Percentiles rank a stretch among this genome's conserved stretches.
Evolutionary conservation across 2,329 filamentous ascomycete species (phyloP).

Genomic region (Fusarium paranaense): DNA sequence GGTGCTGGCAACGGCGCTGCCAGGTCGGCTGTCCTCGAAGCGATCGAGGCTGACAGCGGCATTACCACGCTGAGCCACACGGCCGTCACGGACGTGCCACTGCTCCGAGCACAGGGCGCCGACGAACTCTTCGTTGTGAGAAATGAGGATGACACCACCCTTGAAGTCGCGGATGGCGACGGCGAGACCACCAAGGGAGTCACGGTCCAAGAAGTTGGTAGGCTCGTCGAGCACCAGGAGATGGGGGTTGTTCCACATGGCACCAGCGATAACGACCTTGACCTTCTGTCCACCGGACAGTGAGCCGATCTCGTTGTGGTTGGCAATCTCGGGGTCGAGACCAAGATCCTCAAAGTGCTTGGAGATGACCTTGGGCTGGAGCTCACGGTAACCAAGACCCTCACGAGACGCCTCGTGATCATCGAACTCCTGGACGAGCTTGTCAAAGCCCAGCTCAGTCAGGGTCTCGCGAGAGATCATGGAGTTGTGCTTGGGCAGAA

Average conservation of each 20-base stretch:
- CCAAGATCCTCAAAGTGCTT: conserved; percentile 99
- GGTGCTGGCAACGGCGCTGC: conserved; percentile 65
- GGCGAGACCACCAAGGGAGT: conserved; percentile 95
- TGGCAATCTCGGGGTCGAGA: conserved; percentile 96
- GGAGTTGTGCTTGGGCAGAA: conserved; percentile 92
- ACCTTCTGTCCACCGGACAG: conserved; percentile 98
- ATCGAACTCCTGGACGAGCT: conserved; percentile 97
- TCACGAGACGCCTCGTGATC: conserved; percentile 99
- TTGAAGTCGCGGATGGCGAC: conserved; percentile 98
- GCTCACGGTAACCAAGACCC: conserved; percentile 93
- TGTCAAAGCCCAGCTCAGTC: conserved; percentile 85
- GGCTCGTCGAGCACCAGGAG: conserved; percentile 97
- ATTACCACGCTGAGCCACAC: conserved; percentile 85
- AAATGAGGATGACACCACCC: conserved; percentile 99
- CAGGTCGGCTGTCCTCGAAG: conserved; percentile 85
- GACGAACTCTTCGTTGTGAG: conserved; percentile 99
- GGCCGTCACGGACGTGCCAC: conserved; percentile 92
- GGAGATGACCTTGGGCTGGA: conserved; percentile 92
- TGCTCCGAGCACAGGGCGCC: conserved; percentile 95
- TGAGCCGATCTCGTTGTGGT: conserved; percentile 98
- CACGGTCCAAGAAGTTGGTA: conserved; percentile 98
- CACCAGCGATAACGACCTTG: conserved; percentile 95
- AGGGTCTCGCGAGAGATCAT: conserved; percentile 95
- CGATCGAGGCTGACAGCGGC: conserved; percentile 80
- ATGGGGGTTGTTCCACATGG: conserved; percentile 99